Evolutionary conservation across 2,329 filamentous ascomycete genomes (phyloP).

Genomic region (Magnaporthiopsis incrustans): DNA sequence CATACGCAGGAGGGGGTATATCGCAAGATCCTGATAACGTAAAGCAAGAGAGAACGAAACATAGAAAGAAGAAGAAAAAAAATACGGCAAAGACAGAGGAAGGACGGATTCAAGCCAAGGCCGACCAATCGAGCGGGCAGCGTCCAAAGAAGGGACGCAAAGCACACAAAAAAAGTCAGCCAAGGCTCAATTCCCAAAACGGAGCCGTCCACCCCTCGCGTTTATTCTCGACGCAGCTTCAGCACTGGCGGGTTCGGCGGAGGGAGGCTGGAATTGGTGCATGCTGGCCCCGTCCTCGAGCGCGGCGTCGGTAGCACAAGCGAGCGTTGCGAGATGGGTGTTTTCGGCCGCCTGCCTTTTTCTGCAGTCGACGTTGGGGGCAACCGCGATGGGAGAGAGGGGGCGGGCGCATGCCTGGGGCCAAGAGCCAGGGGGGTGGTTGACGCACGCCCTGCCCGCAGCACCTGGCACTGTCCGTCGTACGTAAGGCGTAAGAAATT

Average conservation of each 20-base stretch:
- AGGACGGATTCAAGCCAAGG: neutral
- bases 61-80: neutral
- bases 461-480: too few relatives aligned
- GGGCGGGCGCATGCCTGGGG: too few relatives aligned
- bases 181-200: constrained; percentile 1
- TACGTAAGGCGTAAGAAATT: neutral
- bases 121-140: too few relatives aligned
- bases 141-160: neutral
- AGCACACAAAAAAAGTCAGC: neutral
- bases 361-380: neutral
- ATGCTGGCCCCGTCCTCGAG: neutral
- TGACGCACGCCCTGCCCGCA: too few relatives aligned
- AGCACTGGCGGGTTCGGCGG: neutral
- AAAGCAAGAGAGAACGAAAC: neutral
- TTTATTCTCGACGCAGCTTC: neutral
- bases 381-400: neutral
- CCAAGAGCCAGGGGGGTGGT: too few relatives aligned
- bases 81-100: too few relatives aligned
- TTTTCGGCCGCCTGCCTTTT: neutral
- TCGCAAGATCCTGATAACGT: neutral
- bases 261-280: neutral
- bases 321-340: neutral
- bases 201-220: neutral
- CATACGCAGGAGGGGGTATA: neutral
- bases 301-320: neutral